These are phyloP conservation scores for Ceratorhiza oryzae-sativae DNA, from an alignment of 1,284 basidiomycete genomes.

Conservation along the genomic window DNA sequence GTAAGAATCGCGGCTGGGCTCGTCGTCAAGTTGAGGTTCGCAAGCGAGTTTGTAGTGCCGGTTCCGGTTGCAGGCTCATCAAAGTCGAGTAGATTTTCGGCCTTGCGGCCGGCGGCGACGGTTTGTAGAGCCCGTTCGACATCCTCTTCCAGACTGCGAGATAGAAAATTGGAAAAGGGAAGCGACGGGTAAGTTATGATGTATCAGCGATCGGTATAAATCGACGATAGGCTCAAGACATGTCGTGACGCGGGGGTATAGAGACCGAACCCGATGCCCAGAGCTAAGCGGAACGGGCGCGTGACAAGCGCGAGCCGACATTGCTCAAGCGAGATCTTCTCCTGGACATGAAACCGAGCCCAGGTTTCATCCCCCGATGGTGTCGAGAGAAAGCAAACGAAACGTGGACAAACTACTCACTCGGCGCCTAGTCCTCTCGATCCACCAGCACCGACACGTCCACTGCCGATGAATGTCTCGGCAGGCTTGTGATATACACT, in stretches of 20 bases:
- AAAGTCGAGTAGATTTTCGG: slow-evolving; percentile 93
- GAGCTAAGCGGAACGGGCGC: not conserved
- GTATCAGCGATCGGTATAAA: not conserved
- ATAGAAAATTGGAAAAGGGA: slow-evolving; percentile 1
- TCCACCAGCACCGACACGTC: slow-evolving; percentile 83
- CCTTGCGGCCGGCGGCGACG: slow-evolving; percentile 86
- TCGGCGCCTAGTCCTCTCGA: slow-evolving; percentile 74
- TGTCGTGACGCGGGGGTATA: not conserved
- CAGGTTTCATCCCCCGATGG: not conserved
- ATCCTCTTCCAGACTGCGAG: slow-evolving; percentile 58
- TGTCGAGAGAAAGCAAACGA: not conserved
- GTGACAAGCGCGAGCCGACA: not conserved
- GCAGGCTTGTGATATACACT: slow-evolving; percentile 97
- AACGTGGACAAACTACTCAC: slow-evolving; percentile 53
- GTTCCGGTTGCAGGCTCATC: slow-evolving; percentile 70
- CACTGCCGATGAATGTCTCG: slow-evolving; percentile 87
- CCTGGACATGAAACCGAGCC: slow-evolving; percentile 1
- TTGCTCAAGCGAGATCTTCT: slow-evolving; percentile 8
- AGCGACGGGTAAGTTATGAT: not conserved
- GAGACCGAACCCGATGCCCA: not conserved
- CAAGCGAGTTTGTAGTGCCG: slow-evolving; percentile 77
- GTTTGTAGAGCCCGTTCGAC: slow-evolving; percentile 87
- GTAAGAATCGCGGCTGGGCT: slow-evolving; percentile 43
- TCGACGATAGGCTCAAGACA: not conserved
- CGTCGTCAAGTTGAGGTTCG: slow-evolving; percentile 62